Conservation (phyloP, 352 stramenopile species). For the Globisporangium radiosum region DNA sequence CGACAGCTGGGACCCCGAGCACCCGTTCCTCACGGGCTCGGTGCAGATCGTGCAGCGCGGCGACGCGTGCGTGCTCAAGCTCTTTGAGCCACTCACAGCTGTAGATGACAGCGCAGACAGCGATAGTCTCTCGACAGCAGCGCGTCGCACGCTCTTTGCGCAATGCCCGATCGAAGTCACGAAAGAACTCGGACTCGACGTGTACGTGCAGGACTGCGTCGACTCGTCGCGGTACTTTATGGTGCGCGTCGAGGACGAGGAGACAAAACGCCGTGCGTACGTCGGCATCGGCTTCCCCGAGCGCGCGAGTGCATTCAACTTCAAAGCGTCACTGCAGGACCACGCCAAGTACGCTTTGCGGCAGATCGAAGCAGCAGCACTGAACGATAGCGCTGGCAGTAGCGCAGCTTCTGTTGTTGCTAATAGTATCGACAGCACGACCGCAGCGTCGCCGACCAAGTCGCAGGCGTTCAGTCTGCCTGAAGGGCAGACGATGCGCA, state of each 20-base stretch:
- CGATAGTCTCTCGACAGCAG: background rate
- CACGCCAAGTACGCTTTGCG: conserved; percentile 77
- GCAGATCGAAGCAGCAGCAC: conserved; percentile 36
- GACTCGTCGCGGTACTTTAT: conserved; percentile 88
- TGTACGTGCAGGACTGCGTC: conserved; percentile 82
- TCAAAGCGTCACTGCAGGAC: conserved; percentile 79
- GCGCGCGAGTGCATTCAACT: conserved; percentile 75
- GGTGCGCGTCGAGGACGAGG: conserved; percentile 75
- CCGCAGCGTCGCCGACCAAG: conserved; percentile 15
- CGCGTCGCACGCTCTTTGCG: conserved; percentile 46
- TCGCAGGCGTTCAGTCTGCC: conserved; percentile 54
- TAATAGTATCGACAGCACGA: background rate
- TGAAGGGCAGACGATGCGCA: conserved; percentile 64
- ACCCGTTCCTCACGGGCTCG: conserved; percentile 73
- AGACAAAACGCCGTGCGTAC: conserved; percentile 64
- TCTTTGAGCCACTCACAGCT: conserved; percentile 57
- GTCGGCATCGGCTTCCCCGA: conserved; percentile 78
- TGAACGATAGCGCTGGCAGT: conserved; percentile 1
- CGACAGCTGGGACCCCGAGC: conserved; percentile 75
- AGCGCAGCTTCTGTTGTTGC: conserved; percentile 1
- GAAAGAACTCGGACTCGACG: conserved; percentile 46
- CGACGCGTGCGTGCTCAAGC: conserved; percentile 63
- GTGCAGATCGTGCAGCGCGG: conserved; percentile 64
- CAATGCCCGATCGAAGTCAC: conserved; percentile 75
- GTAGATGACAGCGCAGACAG: conserved; percentile 1